phyloP scores from a whole-genome alignment of 2,329 filamentous ascomycete species.

The Beauveria australis region DNA sequence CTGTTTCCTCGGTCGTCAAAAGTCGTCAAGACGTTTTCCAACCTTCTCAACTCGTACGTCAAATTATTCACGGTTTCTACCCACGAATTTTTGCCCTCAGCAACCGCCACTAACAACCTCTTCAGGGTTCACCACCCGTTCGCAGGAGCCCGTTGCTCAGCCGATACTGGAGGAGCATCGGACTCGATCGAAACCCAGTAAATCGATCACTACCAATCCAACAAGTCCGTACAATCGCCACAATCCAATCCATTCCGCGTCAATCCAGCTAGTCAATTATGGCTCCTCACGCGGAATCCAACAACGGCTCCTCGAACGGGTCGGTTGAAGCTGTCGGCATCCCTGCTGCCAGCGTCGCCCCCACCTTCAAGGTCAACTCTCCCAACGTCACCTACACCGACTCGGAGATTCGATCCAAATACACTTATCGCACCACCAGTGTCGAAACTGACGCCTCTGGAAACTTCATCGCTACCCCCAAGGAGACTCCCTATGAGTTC shows the following conservation, averaged over 20 bases:
- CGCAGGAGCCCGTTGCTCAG: constrained; percentile 91
- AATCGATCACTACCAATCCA: constrained; percentile 28
- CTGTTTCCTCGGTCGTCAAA: constrained; percentile 45
- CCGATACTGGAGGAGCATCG: constrained; percentile 76
- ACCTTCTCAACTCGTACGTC: constrained; percentile 89
- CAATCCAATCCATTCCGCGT: constrained; percentile 13
- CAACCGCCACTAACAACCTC: background rate
- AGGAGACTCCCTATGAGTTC: constrained; percentile 91
- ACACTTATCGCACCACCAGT: constrained; percentile 90
- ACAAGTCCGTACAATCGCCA: constrained; percentile 15
- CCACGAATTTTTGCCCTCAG: background rate
- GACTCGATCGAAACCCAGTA: constrained; percentile 54
- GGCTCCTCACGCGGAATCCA: constrained; percentile 80
- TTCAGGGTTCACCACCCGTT: constrained; percentile 85
- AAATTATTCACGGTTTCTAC: background rate
- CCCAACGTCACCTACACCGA: constrained; percentile 90
- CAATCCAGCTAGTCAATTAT: constrained; percentile 45
- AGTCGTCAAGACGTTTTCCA: constrained; percentile 94
- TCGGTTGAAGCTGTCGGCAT: constrained; percentile 41
- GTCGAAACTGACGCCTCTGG: constrained; percentile 65
- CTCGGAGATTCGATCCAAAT: constrained; percentile 81
- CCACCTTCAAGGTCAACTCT: constrained; percentile 77
- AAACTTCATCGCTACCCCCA: constrained; percentile 74
- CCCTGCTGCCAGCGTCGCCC: constrained; percentile 38
- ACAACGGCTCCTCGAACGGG: constrained; percentile 49